These are phyloP conservation scores for Oryza meyeriana DNA, from an alignment of 176 grass and related monocot species.

Conservation along the genomic window DNA sequence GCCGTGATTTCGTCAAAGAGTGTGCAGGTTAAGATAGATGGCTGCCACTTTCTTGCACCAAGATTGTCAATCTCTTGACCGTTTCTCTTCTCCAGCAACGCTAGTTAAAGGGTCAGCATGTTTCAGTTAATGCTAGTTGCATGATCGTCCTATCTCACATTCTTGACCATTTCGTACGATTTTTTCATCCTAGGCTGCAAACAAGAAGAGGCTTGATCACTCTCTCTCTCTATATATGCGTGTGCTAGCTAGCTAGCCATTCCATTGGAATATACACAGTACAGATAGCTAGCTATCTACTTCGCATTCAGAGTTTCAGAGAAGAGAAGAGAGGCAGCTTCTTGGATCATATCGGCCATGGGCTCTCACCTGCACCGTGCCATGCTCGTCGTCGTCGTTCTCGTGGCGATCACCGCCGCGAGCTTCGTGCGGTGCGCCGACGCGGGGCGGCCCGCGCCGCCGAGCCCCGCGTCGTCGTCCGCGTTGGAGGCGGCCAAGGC, in stretches of 20 bases:
- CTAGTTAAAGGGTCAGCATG: background rate
- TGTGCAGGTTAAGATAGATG: background rate
- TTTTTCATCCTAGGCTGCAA: slow-evolving; percentile 9
- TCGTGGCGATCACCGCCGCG: background rate
- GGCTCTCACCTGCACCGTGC: background rate
- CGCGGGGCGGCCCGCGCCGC: slow-evolving; percentile 27
- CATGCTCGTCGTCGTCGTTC: background rate
- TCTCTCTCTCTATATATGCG: slow-evolving; percentile 6
- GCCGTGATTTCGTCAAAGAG: background rate
- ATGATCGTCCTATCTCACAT: background rate
- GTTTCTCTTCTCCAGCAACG: background rate
- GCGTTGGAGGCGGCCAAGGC: background rate
- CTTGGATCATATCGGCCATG: background rate
- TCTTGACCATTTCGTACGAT: slow-evolving; percentile 29
- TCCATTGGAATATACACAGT: background rate
- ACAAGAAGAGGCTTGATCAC: background rate
- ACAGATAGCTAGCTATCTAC: background rate
- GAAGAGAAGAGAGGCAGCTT: background rate
- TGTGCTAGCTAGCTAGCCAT: background rate
- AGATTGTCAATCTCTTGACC: background rate
- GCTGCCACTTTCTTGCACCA: background rate
- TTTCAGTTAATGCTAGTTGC: background rate
- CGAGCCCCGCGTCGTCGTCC: slow-evolving; percentile 39
- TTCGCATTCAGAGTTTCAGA: background rate
- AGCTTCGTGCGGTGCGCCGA: slow-evolving; percentile 21